phyloP scores from a whole-genome alignment of 441 rosid genomes.

The Gossypium trilobum region DNA sequence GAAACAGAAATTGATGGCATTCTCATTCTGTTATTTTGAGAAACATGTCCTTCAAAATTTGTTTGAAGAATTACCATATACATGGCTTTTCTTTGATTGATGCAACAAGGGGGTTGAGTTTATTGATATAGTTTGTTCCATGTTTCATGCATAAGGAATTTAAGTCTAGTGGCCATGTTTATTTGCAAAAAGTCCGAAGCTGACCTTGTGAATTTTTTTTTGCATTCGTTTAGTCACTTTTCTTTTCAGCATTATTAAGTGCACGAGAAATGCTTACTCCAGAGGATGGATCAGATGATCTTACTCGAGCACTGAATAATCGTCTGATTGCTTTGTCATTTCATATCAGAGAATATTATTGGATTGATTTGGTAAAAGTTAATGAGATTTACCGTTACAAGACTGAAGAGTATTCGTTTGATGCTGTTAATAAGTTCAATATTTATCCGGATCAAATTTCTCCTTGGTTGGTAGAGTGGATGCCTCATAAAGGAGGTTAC shows the following conservation, averaged over 20 bases:
- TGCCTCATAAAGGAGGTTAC: conserved; percentile 75
- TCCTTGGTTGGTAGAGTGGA: conserved; percentile 94
- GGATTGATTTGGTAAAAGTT: conserved; percentile 67
- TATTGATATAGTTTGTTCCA: not conserved
- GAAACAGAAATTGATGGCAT: too few relatives aligned
- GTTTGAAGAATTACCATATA: not conserved
- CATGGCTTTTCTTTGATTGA: not conserved
- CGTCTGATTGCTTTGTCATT: conserved; percentile 79
- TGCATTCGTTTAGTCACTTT: conserved; percentile 50
- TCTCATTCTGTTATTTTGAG: not conserved
- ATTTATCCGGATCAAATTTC: conserved; percentile 86
- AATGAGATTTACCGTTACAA: conserved; percentile 88
- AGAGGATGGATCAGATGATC: conserved; percentile 78
- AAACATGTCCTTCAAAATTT: not conserved
- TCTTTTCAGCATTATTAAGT: conserved; percentile 72
- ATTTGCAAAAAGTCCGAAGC: not conserved
- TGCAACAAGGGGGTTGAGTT: not conserved
- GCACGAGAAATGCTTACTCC: conserved; percentile 88
- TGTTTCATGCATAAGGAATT: not conserved
- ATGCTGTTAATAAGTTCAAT: conserved; percentile 85
- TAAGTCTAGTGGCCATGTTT: not conserved
- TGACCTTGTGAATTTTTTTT: not conserved
- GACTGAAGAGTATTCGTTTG: conserved; percentile 91
- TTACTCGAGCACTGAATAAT: conserved; percentile 74
- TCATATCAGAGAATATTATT: conserved; percentile 84